Evolutionary conservation across 2,329 filamentous ascomycete genomes (phyloP), one percentile per base, ranked within the genome.

Genomic region (Thelonectria discophora): DNA sequence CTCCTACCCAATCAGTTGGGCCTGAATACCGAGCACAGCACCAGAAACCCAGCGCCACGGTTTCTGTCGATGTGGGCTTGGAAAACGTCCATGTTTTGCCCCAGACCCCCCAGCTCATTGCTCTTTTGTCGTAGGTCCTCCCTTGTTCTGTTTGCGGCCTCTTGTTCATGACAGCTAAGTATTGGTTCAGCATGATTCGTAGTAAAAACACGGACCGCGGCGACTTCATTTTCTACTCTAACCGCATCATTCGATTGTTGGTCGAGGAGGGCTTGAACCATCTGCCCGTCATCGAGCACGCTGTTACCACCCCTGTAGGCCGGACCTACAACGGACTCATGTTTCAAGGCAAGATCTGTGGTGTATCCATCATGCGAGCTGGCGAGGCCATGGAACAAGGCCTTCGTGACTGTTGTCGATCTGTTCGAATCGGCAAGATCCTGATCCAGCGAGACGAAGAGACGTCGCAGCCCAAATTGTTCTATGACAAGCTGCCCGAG

Each of bases 191-290:
- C 65, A 97, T 97, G 86, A 98, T 99, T 75, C 90, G 95, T 71
- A 93, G 97, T 78, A 92, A 91, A 77, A 86, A 90, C 69, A 99
- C 95, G 6, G 88, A 90, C 58, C 91, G 95, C 61, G 95, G 93
- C 65, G 95, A 99, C 78, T 99, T 99, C 77, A 97, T 99, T 75
- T 99, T 99, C 81, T 97, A 98, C 82, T 97, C 94, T 45, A 99
- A 99, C 80, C 89, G 95, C 62, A 98, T 99, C 76, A 98, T 98
- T 76, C 92, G 95, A 32, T 85, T 99, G 43, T 86, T 99, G 7
- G 95, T 99, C 42, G 95, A 99, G 79, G 95, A 99, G 80, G 95
- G 95, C 4, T 84, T 99, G 56, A 99, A 99, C 78, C 95, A 99
- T 77, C 86, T 99, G 43, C 95, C 95, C 1, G 93, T 97, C 17